phyloP scores from a whole-genome alignment of 805 yeast species.

The Saccharomycopsis capsularis region DNA sequence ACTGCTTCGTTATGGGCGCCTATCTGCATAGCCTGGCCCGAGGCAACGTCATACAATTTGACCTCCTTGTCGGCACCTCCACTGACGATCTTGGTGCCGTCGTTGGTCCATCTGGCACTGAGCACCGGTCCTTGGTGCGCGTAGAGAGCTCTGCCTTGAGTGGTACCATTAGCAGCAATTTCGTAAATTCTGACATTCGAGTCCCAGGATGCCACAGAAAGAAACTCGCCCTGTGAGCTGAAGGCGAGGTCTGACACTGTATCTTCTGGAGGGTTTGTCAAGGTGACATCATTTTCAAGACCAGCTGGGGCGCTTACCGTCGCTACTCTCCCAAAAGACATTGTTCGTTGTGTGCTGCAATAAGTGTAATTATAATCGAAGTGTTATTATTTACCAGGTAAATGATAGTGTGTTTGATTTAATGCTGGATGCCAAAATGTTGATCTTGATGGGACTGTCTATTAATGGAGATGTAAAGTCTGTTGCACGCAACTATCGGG shows the following conservation, averaged over 20 bases:
- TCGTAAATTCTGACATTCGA: conserved; percentile 91
- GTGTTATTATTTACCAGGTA: too few relatives aligned
- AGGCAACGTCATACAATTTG: conserved; percentile 69
- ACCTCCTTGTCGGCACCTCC: conserved; percentile 92
- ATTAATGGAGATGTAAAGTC: too few relatives aligned
- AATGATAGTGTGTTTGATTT: too few relatives aligned
- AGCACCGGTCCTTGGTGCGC: conserved; percentile 89
- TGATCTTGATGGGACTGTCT: too few relatives aligned
- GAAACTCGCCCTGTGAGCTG: conserved; percentile 76
- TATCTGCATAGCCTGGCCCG: conserved; percentile 76
- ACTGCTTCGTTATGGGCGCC: conserved; percentile 86
- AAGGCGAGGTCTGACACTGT: conserved; percentile 77
- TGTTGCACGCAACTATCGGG: too few relatives aligned
- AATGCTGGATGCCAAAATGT: too few relatives aligned
- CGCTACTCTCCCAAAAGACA: conserved; percentile 11
- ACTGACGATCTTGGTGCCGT: conserved; percentile 80
- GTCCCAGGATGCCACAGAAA: conserved; percentile 91
- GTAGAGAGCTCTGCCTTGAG: conserved; percentile 82
- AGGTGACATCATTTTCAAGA: conserved; percentile 50
- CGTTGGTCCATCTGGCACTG: conserved; percentile 71
- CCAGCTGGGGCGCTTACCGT: conserved; percentile 3
- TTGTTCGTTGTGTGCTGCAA: too few relatives aligned
- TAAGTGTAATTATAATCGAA: too few relatives aligned
- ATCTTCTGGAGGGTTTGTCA: conserved; percentile 86
- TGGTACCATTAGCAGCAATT: conserved; percentile 62